Evolutionary conservation across 1,139 yeast genomes (phyloP), one percentile per base, ranked within the genome.

Genomic region (Taphrina sp.): DNA sequence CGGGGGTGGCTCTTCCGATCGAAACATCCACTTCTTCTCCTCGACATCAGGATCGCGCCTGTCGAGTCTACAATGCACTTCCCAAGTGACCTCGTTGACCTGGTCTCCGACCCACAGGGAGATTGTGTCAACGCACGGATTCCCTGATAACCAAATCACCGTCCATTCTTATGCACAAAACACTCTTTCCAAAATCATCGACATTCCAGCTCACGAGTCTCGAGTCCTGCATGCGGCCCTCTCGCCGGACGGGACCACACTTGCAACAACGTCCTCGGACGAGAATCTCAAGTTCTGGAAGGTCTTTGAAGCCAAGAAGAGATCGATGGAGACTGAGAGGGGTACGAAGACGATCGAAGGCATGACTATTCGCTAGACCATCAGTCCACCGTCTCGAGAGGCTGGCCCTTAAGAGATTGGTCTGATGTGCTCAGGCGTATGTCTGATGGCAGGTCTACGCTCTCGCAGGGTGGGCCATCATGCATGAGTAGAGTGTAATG

Each of bases 251-350:
- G 86, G 85, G 23, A 79, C 86, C 56, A 87, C 95, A 0, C 72
- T 90, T 59, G 98, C 96, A 1, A 92, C 98, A 0, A 89, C 92
- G 53, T 95, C 97, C 1, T 95, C 95, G 3, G 98, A 94, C 70
- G 99, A 94, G 69, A 92, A 90, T 70, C 77, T 94, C 66, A 92
- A 92, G 72, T 92, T 94, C 72, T 94, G 95, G 94, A 84, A 87
- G 63, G 76, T 94, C 26, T 92, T 89, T 70, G 96, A 90, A 67
- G 70, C 54, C 67, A 68, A 56, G 63, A 60, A 36, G 52, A 65
- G 44, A 14, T 31, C 38, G 8, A 41, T 17, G 8, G 57, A 52
- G 33, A 39, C 29, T 12, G 49, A 38, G 35, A 33, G 45, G 3
- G 52, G 52, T 20, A 52, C 34, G 5, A 42, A 45, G 52, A 45